Percentiles rank a stretch among this genome's conserved stretches.
These are phyloP conservation scores for Codiaeum variegatum DNA, from an alignment of 441 rosid species.

Conservation along the genomic window DNA sequence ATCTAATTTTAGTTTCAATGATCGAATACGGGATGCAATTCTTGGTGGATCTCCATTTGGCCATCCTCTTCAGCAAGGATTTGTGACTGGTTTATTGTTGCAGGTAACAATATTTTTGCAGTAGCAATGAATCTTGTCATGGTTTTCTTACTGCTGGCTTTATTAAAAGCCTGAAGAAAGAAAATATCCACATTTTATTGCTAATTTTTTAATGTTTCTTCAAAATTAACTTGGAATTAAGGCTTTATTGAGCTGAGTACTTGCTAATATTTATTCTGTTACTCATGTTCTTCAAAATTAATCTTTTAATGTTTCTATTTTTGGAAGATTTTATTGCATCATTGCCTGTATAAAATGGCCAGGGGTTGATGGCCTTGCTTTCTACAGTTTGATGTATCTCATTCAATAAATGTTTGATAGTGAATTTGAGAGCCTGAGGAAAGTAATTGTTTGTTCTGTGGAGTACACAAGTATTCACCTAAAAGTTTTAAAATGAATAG, in stretches of 20 bases:
- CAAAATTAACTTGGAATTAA: no score
- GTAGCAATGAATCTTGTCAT: constrained; percentile 6
- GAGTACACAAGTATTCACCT: not conserved
- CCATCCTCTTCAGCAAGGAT: constrained; percentile 96
- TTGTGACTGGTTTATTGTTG: constrained; percentile 75
- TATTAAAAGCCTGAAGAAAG: not conserved
- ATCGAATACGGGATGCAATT: constrained; percentile 94
- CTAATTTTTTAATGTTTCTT: no score
- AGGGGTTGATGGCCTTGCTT: not conserved
- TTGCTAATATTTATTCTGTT: not conserved
- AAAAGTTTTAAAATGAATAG: not conserved
- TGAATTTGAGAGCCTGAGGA: not conserved
- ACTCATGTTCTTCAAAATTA: not conserved
- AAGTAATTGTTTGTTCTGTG: not conserved
- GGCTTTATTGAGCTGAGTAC: no score
- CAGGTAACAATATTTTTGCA: constrained; percentile 46
- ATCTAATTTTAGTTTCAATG: constrained; percentile 70
- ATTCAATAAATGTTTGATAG: not conserved
- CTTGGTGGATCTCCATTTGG: constrained; percentile 99
- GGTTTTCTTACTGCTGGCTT: not conserved
- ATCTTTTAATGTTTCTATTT: not conserved
- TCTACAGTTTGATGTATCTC: not conserved
- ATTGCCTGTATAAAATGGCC: not conserved
- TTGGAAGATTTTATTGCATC: constrained; percentile 9
- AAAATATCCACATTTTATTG: not conserved